Base-by-base conservation (phyloP, 2,329 filamentous ascomycete species). In the Aspergillus intermedius region DNA sequence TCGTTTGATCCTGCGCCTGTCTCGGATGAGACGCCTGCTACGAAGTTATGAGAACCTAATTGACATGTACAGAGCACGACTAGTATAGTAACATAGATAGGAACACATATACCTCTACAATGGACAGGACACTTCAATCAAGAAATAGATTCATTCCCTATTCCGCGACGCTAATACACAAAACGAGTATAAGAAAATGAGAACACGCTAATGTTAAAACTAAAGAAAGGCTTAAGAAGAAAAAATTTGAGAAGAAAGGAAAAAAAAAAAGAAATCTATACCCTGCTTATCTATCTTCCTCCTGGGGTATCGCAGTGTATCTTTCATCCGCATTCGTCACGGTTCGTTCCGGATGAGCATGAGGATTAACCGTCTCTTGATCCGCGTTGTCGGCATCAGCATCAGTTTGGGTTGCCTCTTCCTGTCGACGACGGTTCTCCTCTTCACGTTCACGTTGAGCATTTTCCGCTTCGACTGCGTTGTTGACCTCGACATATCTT, bases 401-500 rank as follows among this genome's bases (percentile, higher is more conserved):
- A 43, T 44, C 46, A 21, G 35, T 44, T 10, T 42, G n/a, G 35
- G 46, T 55, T 9, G 37, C 54, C 44, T 44, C 57, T 48, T 60
- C 57, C 39, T 57, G 49, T 37, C 54, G 54, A 35, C 54, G 56
- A 34, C 50, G 58, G 23, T 51, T 53, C 47, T 62, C 61, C 22
- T 61, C 62, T 49, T 57, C 56, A 19, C 58, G 56, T 17, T 49
- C 57, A 21, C 61, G 56, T 49, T 64, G 58, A 13, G 60, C 60
- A 50, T 64, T 58, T 13, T 56, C 57, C 42, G 60, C 69, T 53
- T 77, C 72, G 13, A 76, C 71, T 46, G 77, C 75, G 55, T 79
- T 75, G 49, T 77, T 71, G 22, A 77, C 80, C 53, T 74, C 69
- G 12, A 84, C 77, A 60, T 82, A 78, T 6, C 78, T 70, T 60